phyloP scores from a whole-genome alignment of 345 rosid species.

The Citrus cavaleriei region DNA sequence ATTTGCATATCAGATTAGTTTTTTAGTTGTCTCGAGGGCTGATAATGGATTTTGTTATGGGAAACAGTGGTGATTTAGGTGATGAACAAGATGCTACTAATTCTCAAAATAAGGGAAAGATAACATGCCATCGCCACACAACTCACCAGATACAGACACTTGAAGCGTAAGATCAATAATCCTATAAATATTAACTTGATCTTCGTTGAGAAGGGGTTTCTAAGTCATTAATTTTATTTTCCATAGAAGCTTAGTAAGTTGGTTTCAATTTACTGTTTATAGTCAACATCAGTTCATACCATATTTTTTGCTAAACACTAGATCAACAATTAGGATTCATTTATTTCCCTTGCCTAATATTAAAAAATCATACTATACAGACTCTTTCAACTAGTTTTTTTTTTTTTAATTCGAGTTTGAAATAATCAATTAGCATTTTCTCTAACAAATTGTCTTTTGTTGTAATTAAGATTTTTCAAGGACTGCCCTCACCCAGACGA shows the following conservation, averaged over 20 bases:
- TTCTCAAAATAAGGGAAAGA: constrained; percentile 18
- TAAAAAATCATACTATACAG: no score
- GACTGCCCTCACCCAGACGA: constrained; percentile 69
- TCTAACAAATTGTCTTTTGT: neutral
- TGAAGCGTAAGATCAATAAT: constrained; percentile 36
- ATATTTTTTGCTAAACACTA: no score
- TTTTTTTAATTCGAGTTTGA: no score
- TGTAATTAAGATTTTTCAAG: constrained; percentile 48
- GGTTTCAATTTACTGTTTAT: neutral
- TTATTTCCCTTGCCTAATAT: no score
- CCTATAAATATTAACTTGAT: neutral
- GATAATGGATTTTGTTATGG: constrained; percentile 21
- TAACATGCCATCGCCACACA: constrained; percentile 51
- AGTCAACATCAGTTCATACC: neutral
- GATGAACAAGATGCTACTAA: constrained; percentile 31
- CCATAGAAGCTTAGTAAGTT: neutral
- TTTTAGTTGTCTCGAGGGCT: neutral
- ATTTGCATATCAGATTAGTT: neutral
- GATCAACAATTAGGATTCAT: no score
- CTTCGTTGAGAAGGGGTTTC: no score
- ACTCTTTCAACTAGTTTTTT: no score
- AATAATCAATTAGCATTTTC: neutral
- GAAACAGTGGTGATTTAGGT: constrained; percentile 27
- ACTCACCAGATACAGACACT: constrained; percentile 43
- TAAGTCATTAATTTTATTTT: no score